These are phyloP conservation scores for Dactylellina sp. DNA, from an alignment of 2,329 filamentous ascomycete species.

Conservation along the genomic window DNA sequence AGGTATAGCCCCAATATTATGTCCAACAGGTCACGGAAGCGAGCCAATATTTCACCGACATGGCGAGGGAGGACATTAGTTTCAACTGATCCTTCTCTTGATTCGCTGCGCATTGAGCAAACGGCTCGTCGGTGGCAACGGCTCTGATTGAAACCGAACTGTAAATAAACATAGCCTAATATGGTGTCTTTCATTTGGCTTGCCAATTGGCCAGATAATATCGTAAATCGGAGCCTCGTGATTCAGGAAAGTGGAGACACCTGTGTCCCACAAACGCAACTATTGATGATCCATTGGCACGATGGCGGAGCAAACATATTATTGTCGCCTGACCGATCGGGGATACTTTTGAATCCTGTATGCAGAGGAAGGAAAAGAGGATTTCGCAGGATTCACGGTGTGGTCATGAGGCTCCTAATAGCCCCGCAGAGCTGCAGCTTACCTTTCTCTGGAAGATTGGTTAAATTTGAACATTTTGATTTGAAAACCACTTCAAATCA, in stretches of 20 bases:
- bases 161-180: background rate
- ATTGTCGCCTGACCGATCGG: background rate
- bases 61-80: background rate
- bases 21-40: background rate
- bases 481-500: background rate
- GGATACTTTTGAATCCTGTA: background rate
- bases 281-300: too few species aligned
- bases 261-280: too few species aligned
- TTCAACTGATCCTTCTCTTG: background rate
- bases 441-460: background rate
- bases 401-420: too few species aligned
- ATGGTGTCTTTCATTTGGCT: background rate
- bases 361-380: background rate
- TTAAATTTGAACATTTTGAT: background rate
- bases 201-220: background rate
- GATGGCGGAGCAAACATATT: too few species aligned
- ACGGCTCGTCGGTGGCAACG: background rate
- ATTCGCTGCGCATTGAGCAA: background rate
- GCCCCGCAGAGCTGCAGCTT: background rate
- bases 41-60: background rate
- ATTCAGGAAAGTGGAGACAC: background rate
- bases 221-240: conserved; percentile 1
- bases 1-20: background rate
- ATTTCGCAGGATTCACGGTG: too few species aligned
- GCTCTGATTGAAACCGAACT: background rate